Conservation (phyloP, 768 basidiomycete genomes). For the Naematelia aurantialba region DNA sequence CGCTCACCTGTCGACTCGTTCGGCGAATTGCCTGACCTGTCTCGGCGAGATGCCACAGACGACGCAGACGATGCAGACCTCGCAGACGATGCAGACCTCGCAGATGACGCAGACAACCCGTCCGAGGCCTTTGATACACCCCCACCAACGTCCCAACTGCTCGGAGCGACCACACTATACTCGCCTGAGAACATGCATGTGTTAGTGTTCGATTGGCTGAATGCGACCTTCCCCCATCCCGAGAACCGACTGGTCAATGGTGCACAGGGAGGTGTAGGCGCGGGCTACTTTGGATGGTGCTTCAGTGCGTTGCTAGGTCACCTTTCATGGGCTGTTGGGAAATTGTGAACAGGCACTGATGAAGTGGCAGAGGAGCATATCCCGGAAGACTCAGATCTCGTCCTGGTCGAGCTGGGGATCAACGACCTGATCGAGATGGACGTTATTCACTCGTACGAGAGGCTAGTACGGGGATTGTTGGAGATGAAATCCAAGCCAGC, state of each 20-base stretch:
- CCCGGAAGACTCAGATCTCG: slow-evolving; percentile 35
- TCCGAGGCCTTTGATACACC: not conserved
- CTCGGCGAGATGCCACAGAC: not conserved
- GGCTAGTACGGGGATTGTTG: slow-evolving; percentile 27
- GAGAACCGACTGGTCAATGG: slow-evolving; percentile 38
- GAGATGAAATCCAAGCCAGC: slow-evolving; percentile 33
- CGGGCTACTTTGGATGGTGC: slow-evolving; percentile 40
- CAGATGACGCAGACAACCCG: not conserved
- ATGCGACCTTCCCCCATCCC: slow-evolving; percentile 33
- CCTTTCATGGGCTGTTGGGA: not conserved
- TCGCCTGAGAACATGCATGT: slow-evolving; percentile 44
- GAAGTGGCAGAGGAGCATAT: slow-evolving; percentile 35
- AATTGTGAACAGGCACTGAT: not conserved
- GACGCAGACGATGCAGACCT: not conserved
- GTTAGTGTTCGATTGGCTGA: slow-evolving; percentile 44
- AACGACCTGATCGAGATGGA: slow-evolving; percentile 35
- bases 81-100: not conserved
- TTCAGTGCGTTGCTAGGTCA: slow-evolving; percentile 43
- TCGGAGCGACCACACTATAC: slow-evolving; percentile 36
- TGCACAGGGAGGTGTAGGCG: slow-evolving; percentile 40
- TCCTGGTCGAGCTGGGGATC: slow-evolving; percentile 41
- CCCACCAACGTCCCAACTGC: not conserved
- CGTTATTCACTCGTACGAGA: slow-evolving; percentile 30
- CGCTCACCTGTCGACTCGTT: slow-evolving; percentile 3
- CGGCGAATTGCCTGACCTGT: not conserved